Conservation (phyloP, 2,329 filamentous ascomycete genomes). For the Scorias spongiosa region DNA sequence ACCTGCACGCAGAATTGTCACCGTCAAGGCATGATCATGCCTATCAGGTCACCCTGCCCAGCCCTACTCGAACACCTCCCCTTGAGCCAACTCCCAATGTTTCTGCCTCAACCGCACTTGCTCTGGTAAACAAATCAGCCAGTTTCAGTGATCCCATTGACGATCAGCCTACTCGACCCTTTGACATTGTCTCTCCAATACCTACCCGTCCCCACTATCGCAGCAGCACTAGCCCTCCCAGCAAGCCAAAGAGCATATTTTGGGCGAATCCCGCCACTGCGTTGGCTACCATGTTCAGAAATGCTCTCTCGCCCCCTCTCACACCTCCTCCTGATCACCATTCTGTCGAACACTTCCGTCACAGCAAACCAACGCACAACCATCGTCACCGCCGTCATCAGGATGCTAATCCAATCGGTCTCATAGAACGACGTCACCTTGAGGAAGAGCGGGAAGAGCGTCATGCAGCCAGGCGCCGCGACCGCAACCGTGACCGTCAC, state of each 20-base stretch:
- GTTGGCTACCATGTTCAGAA: background rate
- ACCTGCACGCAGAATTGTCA: background rate
- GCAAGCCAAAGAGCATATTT: background rate
- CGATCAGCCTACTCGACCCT: background rate
- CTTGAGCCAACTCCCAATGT: background rate
- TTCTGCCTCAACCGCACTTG: background rate
- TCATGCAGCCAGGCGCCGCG: conserved; percentile 11
- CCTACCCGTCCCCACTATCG: background rate
- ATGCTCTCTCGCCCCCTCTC: background rate
- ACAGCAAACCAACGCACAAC: conserved; percentile 2
- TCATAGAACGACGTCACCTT: conserved; percentile 8
- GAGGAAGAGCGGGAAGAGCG: conserved; percentile 17
- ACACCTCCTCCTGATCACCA: background rate
- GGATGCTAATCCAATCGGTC: conserved; percentile 3
- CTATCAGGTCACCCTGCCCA: background rate
- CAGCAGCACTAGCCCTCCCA: background rate
- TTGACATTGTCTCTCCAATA: background rate
- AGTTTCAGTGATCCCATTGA: background rate
- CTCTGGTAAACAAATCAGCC: background rate
- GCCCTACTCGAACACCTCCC: background rate
- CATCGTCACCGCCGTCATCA: conserved; percentile 3
- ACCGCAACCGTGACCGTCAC: conserved; percentile 12
- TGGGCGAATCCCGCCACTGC: background rate
- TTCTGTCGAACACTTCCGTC: conserved; percentile 2
- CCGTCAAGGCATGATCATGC: background rate